Percentiles rank a stretch among this genome's conserved stretches.
Evolutionary conservation across 148 eudicot species (phyloP).

Genomic region (Selenicereus undatus): DNA sequence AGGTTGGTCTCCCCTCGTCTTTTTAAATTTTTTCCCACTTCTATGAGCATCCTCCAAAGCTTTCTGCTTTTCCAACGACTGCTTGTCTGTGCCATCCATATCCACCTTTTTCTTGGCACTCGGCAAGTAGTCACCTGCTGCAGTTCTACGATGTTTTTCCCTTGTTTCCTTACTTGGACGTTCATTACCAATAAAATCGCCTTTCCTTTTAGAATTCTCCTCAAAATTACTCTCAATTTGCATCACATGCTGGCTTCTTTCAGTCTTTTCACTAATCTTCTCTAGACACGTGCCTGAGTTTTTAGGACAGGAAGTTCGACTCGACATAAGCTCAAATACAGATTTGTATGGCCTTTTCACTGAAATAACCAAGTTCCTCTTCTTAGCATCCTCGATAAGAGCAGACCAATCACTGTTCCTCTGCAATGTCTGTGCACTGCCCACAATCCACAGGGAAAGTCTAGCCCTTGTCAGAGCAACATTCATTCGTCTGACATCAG

Average conservation of each 20-base stretch:
- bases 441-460: slow-evolving; percentile 89
- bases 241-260: slow-evolving; percentile 28
- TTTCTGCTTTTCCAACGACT: slow-evolving; percentile 26
- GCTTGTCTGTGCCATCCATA: slow-evolving; percentile 18
- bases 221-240: slow-evolving; percentile 27
- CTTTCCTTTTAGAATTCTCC: slow-evolving; percentile 33
- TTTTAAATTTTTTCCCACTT: slow-evolving; percentile 19
- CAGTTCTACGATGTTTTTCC: slow-evolving; percentile 23
- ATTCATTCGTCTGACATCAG: slow-evolving; percentile 98
- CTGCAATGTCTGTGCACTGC: slow-evolving; percentile 75
- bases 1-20: slow-evolving; percentile 25
- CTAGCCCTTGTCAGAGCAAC: slow-evolving; percentile 97
- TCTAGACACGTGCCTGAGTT: slow-evolving; percentile 27
- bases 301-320: slow-evolving; percentile 29
- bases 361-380: slow-evolving; percentile 65
- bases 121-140: slow-evolving; percentile 15
- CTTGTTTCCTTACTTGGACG: slow-evolving; percentile 25
- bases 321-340: slow-evolving; percentile 33
- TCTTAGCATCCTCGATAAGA: slow-evolving; percentile 73
- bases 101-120: slow-evolving; percentile 27
- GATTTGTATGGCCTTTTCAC: slow-evolving; percentile 61
- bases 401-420: slow-evolving; percentile 84
- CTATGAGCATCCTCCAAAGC: slow-evolving; percentile 22
- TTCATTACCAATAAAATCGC: slow-evolving; percentile 18
- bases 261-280: slow-evolving; percentile 29